Evolutionary conservation across 2,329 filamentous ascomycete genomes (phyloP).

Genomic region (Xylariaceae sp.): DNA sequence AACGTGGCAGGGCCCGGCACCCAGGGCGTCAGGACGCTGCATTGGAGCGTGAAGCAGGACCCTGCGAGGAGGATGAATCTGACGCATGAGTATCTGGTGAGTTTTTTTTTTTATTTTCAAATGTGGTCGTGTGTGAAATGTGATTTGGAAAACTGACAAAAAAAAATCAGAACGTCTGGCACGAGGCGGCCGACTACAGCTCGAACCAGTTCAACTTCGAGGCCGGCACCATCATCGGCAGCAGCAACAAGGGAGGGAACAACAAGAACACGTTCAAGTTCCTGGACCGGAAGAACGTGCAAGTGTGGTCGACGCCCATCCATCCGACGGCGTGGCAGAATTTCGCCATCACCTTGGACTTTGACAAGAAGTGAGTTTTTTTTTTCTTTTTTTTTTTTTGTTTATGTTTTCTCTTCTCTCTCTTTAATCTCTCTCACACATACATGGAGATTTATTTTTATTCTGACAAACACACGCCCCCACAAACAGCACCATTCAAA

Average conservation of each 20-base stretch:
- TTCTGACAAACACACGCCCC: background rate
- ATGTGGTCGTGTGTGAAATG: background rate
- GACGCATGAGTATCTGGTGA: slow-evolving; percentile 31
- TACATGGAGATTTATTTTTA: background rate
- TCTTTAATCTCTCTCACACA: background rate
- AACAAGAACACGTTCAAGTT: slow-evolving; percentile 39
- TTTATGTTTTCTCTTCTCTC: background rate
- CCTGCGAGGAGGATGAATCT: slow-evolving; percentile 26
- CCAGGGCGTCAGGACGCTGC: slow-evolving; percentile 27
- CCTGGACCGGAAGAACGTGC: slow-evolving; percentile 34
- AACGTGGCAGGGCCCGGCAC: slow-evolving; percentile 35
- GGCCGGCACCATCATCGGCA: slow-evolving; percentile 31
- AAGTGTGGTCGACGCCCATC: slow-evolving; percentile 38
- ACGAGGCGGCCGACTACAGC: slow-evolving; percentile 26
- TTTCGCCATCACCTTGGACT: slow-evolving; percentile 54
- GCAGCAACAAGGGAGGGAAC: slow-evolving; percentile 29
- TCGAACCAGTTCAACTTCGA: slow-evolving; percentile 34
- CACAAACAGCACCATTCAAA: slow-evolving; percentile 47
- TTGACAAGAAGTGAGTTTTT: slow-evolving; percentile 44
- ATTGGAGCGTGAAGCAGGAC: slow-evolving; percentile 30
- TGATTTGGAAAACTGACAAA: slow-evolving; percentile 6
- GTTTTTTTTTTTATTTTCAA: background rate
- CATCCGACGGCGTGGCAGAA: slow-evolving; percentile 51
- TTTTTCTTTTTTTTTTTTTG: background rate
- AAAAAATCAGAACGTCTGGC: slow-evolving; percentile 29